phyloP scores from a whole-genome alignment of 441 rosid genomes.

The Mallotus japonicus region DNA sequence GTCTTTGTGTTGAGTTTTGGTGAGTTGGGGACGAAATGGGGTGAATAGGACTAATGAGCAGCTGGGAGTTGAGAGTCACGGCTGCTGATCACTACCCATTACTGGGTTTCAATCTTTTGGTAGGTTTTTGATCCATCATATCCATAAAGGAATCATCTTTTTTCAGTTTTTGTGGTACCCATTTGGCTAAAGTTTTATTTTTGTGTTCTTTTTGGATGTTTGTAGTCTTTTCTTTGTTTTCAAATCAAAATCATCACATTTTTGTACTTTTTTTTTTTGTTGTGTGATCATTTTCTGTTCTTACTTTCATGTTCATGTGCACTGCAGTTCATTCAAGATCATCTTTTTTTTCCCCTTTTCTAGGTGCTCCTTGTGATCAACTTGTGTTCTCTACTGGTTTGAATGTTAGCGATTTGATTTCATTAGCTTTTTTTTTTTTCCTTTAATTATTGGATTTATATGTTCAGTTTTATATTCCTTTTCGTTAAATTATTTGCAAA shows the following conservation, averaged over 20 bases:
- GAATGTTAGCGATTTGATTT: constrained; percentile 4
- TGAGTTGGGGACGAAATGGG: constrained; percentile 46
- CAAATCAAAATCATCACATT: constrained; percentile 25
- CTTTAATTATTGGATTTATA: background rate
- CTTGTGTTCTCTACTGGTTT: constrained; percentile 8
- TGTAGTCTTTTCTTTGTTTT: constrained; percentile 12
- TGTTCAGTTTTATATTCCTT: constrained; percentile 5
- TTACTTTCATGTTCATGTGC: constrained; percentile 18
- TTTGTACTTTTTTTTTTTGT: background rate
- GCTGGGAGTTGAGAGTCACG: constrained; percentile 55
- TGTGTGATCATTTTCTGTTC: constrained; percentile 7
- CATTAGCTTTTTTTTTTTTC: background rate
- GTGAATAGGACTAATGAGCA: constrained; percentile 43
- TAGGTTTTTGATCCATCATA: constrained; percentile 29
- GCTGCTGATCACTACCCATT: constrained; percentile 39
- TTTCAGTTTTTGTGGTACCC: constrained; percentile 27
- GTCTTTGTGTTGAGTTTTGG: constrained; percentile 18
- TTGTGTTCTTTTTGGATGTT: constrained; percentile 12
- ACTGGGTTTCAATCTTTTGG: constrained; percentile 28
- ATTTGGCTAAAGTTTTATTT: constrained; percentile 29
- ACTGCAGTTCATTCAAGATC: background rate
- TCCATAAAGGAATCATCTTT: constrained; percentile 9
- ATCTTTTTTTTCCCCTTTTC: too few species aligned
- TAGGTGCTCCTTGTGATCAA: background rate
- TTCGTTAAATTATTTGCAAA: constrained; percentile 20